Evolutionary conservation across 345 rosid genomes (phyloP).

Genomic region (Salix brachista): DNA sequence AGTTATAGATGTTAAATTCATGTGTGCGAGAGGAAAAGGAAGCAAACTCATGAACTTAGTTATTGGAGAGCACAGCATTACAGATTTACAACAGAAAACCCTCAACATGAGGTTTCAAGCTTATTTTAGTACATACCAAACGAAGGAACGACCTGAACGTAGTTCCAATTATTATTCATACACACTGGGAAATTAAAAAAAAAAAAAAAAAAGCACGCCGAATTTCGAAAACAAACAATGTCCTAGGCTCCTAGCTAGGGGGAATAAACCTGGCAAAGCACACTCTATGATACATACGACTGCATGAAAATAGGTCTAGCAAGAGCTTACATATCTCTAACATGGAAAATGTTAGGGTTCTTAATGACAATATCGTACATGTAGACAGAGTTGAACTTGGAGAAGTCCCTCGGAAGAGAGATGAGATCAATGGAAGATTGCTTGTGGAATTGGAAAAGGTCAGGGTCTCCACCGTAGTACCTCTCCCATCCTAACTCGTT

Average conservation of each 20-base stretch:
- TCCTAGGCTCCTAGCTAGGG: neutral
- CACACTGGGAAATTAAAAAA: neutral
- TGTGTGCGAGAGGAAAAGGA: neutral
- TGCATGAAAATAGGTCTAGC: neutral
- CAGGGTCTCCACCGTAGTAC: slow-evolving; percentile 58
- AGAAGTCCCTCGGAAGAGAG: slow-evolving; percentile 82
- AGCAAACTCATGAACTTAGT: neutral
- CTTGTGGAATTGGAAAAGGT: slow-evolving; percentile 76
- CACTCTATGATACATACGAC: neutral
- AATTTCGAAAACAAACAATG: neutral
- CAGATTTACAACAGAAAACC: neutral
- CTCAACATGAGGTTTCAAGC: neutral
- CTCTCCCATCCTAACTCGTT: slow-evolving; percentile 84
- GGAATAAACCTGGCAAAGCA: neutral
- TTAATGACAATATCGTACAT: slow-evolving; percentile 90
- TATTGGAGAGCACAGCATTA: neutral
- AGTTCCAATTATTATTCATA: slow-evolving; percentile 3
- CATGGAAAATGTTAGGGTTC: slow-evolving; percentile 80
- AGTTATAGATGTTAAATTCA: neutral
- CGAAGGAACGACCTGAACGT: neutral
- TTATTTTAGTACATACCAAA: neutral
- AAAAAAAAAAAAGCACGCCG: neutral
- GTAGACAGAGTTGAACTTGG: slow-evolving; percentile 71
- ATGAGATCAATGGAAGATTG: slow-evolving; percentile 80
- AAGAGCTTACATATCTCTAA: slow-evolving; percentile 44